Evolutionary conservation across 148 eudicot species (phyloP).

Genomic region (Simmondsia chinensis): DNA sequence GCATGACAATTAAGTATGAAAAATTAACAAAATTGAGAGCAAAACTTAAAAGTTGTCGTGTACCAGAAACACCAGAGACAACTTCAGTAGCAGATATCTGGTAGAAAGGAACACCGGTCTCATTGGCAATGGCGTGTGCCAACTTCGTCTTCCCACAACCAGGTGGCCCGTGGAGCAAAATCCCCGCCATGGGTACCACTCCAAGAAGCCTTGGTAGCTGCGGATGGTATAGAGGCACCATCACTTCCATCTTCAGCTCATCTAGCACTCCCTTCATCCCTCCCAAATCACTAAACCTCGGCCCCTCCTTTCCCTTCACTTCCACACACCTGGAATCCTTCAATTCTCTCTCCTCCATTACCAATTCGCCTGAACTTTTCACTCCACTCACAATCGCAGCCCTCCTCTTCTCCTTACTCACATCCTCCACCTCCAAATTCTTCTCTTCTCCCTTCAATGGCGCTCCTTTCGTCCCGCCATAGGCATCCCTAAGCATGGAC

Average conservation of each 20-base stretch:
- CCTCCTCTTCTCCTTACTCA: constrained; percentile 14
- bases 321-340: constrained; percentile 6
- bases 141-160: constrained; percentile 89
- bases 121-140: constrained; percentile 89
- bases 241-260: constrained; percentile 54
- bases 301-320: constrained; percentile 18
- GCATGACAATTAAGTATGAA: no score
- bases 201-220: constrained; percentile 36
- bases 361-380: not conserved
- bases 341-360: not conserved
- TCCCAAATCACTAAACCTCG: constrained; percentile 67
- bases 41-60: no score
- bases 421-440: constrained; percentile 45
- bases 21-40: no score
- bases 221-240: constrained; percentile 65
- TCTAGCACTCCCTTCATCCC: constrained; percentile 56
- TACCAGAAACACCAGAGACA: constrained; percentile 85
- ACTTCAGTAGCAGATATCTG: constrained; percentile 74
- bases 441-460: constrained; percentile 10
- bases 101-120: constrained; percentile 63
- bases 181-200: constrained; percentile 51
- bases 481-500: constrained; percentile 35
- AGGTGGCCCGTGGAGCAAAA: constrained; percentile 82
- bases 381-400: constrained; percentile 2
- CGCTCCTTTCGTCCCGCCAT: constrained; percentile 7